A percentile compares a stretch with the other conserved stretches of the same genome.
Conservation (phyloP, 2,329 filamentous ascomycete species). For the Botrytis fragariae region DNA sequence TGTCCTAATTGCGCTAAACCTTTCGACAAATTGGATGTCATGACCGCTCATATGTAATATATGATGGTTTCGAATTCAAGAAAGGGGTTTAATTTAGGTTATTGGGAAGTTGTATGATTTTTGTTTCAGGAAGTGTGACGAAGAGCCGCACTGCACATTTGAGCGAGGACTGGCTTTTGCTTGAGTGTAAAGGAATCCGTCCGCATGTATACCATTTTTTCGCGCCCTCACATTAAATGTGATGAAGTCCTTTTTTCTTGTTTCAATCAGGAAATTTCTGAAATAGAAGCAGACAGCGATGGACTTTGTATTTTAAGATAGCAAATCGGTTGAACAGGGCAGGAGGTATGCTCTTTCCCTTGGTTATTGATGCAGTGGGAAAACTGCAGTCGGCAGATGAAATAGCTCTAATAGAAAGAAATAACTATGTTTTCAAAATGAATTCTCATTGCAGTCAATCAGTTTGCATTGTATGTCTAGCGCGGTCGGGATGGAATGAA, state of each 20-base stretch:
- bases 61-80: constrained; percentile 14
- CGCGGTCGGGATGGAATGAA: neutral
- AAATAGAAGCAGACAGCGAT: neutral
- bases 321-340: neutral
- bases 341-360: neutral
- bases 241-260: neutral
- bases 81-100: constrained; percentile 21
- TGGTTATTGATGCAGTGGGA: constrained; percentile 14
- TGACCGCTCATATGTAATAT: constrained; percentile 61
- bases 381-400: neutral
- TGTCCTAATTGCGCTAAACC: constrained; percentile 91
- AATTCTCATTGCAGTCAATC: neutral
- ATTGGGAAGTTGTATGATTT: constrained; percentile 20
- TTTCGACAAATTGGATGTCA: constrained; percentile 88
- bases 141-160: constrained; percentile 32
- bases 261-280: neutral
- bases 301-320: constrained; percentile 17
- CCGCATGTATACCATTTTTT: constrained; percentile 22
- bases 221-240: constrained; percentile 3
- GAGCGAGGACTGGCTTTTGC: constrained; percentile 26
- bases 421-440: constrained; percentile 8
- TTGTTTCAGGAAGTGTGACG: neutral
- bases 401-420: constrained; percentile 19
- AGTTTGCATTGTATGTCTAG: neutral
- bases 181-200: constrained; percentile 7